Percentiles rank a stretch among this genome's conserved stretches.
Evolutionary conservation across 225 moss, liverwort and hornwort genomes (phyloP).

Genomic region (Marchantia polymorpha): DNA sequence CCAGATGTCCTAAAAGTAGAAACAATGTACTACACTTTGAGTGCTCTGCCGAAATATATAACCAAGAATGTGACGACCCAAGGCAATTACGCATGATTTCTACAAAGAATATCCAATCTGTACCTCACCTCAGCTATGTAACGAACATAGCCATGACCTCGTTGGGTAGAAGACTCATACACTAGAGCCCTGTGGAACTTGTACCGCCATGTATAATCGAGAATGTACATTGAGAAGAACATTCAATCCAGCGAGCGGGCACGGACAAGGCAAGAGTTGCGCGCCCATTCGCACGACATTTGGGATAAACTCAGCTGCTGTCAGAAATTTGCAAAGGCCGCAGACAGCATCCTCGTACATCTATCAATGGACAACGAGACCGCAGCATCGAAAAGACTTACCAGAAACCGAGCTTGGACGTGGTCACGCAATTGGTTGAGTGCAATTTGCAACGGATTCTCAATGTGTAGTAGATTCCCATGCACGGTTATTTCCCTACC

Average conservation of each 20-base stretch:
- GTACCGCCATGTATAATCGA: too few relatives aligned
- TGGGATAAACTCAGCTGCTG: neutral
- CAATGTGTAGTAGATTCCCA: neutral
- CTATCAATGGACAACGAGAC: neutral
- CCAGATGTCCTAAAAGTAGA: neutral
- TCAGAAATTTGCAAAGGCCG: neutral
- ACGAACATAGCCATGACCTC: neutral
- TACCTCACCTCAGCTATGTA: neutral
- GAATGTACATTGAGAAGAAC: too few relatives aligned
- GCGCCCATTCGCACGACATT: neutral
- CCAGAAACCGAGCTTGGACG: constrained; percentile 32
- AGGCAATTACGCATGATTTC: neutral
- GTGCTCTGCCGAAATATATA: neutral
- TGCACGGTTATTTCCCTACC: constrained; percentile 10
- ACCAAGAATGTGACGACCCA: neutral
- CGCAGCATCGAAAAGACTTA: neutral
- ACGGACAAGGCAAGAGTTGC: neutral
- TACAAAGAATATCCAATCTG: neutral
- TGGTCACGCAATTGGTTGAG: constrained; percentile 25
- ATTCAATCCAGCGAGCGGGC: neutral
- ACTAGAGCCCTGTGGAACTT: too few relatives aligned
- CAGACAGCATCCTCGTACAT: neutral
- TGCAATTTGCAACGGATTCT: constrained; percentile 27
- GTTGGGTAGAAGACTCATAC: neutral
- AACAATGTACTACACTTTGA: neutral